These are phyloP conservation scores for Gracilariopsis chorda DNA, from an alignment of 23 red algal species.

Conservation along the genomic window DNA sequence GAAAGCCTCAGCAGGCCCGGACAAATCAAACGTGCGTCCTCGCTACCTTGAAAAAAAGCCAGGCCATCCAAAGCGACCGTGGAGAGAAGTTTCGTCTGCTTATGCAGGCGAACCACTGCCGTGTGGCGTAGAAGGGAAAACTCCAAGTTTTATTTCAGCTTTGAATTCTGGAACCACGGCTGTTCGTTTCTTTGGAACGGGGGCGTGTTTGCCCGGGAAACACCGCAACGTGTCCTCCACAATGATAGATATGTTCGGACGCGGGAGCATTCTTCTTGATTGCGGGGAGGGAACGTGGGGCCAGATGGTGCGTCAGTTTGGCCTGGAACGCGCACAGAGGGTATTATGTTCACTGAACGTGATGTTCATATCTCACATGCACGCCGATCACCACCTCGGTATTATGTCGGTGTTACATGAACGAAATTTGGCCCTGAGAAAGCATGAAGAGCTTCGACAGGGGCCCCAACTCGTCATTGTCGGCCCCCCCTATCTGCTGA, in stretches of 20 bases:
- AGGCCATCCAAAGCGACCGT: not conserved
- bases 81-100: not conserved
- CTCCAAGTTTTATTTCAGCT: slow-evolving; percentile 3
- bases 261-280: slow-evolving; percentile 84
- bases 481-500: slow-evolving; percentile 64
- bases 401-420: slow-evolving; percentile 63
- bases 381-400: slow-evolving; percentile 98
- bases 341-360: slow-evolving; percentile 26
- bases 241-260: slow-evolving; percentile 73
- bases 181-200: slow-evolving; percentile 88
- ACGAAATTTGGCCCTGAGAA: slow-evolving; percentile 26
- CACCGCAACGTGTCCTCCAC: slow-evolving; percentile 86
- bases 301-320: slow-evolving; percentile 86
- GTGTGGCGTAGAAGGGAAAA: slow-evolving; percentile 13
- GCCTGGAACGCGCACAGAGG: slow-evolving; percentile 20
- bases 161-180: slow-evolving; percentile 8
- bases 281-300: slow-evolving; percentile 97
- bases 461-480: slow-evolving; percentile 78
- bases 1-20: not conserved
- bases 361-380: slow-evolving; percentile 96
- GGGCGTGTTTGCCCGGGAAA: slow-evolving; percentile 82
- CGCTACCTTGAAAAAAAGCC: slow-evolving; percentile 32
- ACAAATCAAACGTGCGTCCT: slow-evolving; percentile 32
- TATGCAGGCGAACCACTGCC: slow-evolving; percentile 20
- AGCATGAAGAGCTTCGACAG: not conserved